Evolutionary conservation across 2,329 filamentous ascomycete genomes (phyloP).

Genomic region (Fusarium austroafricanum): DNA sequence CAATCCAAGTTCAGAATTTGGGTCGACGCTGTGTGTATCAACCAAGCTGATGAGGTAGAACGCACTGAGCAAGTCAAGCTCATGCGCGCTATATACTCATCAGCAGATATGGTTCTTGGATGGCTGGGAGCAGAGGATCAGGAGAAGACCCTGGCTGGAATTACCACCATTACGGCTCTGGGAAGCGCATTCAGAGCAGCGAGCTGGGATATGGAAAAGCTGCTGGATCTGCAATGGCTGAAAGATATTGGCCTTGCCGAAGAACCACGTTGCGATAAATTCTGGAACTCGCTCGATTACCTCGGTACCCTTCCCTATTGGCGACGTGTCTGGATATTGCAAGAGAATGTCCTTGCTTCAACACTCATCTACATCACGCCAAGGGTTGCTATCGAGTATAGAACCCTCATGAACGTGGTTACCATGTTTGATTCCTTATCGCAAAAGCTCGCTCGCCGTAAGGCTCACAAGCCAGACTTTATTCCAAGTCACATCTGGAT

Average conservation of each 20-base stretch:
- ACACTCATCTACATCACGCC: not conserved
- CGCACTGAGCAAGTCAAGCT: constrained; percentile 19
- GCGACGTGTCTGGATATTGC: constrained; percentile 1
- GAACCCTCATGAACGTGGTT: not conserved
- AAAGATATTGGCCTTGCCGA: not conserved
- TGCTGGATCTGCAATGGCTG: not conserved
- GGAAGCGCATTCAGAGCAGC: not conserved
- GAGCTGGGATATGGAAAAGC: not conserved
- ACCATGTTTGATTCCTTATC: not conserved
- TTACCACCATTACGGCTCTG: not conserved
- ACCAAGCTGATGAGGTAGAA: not conserved
- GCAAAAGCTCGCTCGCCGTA: not conserved
- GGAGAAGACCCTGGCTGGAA: not conserved
- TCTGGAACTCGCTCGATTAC: not conserved
- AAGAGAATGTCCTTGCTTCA: constrained; percentile 1
- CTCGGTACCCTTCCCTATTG: not conserved
- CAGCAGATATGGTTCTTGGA: constrained; percentile 3
- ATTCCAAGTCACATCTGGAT: constrained; percentile 7
- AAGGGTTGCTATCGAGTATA: not conserved
- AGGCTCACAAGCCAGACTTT: not conserved
- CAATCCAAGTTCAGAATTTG: constrained; percentile 5
- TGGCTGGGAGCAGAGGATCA: not conserved
- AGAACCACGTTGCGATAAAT: not conserved
- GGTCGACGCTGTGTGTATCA: constrained; percentile 8
- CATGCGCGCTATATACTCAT: constrained; percentile 13